phyloP scores from a whole-genome alignment of 1,284 basidiomycete species.

The Phylloporus sp. region DNA sequence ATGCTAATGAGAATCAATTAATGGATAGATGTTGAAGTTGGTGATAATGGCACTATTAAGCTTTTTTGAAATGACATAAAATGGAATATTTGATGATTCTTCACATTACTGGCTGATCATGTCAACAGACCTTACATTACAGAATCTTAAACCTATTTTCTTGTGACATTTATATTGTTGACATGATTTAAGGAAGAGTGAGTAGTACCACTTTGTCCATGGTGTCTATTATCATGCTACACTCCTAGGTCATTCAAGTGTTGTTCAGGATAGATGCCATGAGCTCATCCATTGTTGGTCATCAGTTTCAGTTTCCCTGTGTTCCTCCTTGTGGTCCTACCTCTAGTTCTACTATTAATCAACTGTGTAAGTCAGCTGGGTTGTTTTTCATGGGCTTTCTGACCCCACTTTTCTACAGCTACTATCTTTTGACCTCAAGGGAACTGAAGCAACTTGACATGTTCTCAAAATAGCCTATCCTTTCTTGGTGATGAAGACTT shows the following conservation, averaged over 20 bases:
- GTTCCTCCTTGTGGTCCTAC: conserved; percentile 81
- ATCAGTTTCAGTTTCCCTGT: conserved; percentile 84
- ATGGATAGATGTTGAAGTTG: conserved; percentile 73
- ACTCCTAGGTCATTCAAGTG: conserved; percentile 67
- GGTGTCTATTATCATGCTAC: too few relatives aligned
- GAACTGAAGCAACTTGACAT: conserved; percentile 94
- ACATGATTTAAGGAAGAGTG: conserved; percentile 79
- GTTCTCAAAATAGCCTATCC: conserved; percentile 89
- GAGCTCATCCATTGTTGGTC: conserved; percentile 82
- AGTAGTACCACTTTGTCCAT: conserved; percentile 17
- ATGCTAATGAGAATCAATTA: background rate
- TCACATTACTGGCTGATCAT: background rate
- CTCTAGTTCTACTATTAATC: conserved; percentile 81
- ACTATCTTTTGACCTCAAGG: conserved; percentile 90
- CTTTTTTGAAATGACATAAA: conserved; percentile 89
- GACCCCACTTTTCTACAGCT: conserved; percentile 51
- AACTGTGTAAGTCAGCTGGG: conserved; percentile 63
- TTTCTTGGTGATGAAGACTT: conserved; percentile 79
- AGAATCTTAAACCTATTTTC: conserved; percentile 89
- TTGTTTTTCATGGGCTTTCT: conserved; percentile 13
- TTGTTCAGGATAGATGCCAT: conserved; percentile 68
- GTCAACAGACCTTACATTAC: conserved; percentile 4
- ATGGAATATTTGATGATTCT: conserved; percentile 64
- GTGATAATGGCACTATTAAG: conserved; percentile 85
- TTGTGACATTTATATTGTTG: conserved; percentile 91